Conservation (phyloP, 164 flowering plant species). For the Magnolia officinalis region DNA sequence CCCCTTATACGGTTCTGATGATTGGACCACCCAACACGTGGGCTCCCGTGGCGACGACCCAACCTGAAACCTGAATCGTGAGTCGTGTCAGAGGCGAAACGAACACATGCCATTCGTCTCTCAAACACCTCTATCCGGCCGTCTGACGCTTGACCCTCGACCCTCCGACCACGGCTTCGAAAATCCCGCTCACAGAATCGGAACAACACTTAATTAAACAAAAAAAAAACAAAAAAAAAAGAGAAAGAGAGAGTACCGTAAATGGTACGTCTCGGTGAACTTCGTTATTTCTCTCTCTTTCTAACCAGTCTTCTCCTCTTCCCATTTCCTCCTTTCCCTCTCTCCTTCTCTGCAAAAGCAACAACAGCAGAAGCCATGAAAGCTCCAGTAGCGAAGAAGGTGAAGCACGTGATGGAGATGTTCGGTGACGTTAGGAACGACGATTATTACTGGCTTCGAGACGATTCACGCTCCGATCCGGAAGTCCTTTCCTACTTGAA, state of each 20-base stretch:
- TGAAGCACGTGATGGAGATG: slow-evolving; percentile 74
- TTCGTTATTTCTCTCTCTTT: slow-evolving; percentile 2
- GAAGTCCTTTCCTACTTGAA: slow-evolving; percentile 55
- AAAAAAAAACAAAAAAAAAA: too few relatives aligned
- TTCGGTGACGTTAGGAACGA: slow-evolving; percentile 82
- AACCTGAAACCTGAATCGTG: too few relatives aligned
- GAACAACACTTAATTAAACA: too few relatives aligned
- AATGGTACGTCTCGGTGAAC: not conserved
- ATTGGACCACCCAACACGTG: too few relatives aligned
- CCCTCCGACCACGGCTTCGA: not conserved
- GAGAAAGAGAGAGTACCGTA: not conserved
- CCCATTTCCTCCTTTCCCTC: not conserved
- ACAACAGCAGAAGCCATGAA: slow-evolving; percentile 13
- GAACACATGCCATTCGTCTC: too few relatives aligned
- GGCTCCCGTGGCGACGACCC: too few relatives aligned
- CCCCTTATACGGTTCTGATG: too few relatives aligned
- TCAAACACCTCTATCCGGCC: not conserved
- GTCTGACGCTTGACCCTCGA: not conserved
- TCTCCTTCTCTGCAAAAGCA: slow-evolving; percentile 4
- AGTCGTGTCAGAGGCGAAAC: too few relatives aligned
- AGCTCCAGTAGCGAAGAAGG: slow-evolving; percentile 70
- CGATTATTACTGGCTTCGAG: slow-evolving; percentile 93
- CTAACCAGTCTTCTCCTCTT: not conserved
- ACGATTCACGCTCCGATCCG: slow-evolving; percentile 75
- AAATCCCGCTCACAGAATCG: not conserved